Conservation (phyloP, 2,329 filamentous ascomycete genomes). For the Alternaria ventricosa region DNA sequence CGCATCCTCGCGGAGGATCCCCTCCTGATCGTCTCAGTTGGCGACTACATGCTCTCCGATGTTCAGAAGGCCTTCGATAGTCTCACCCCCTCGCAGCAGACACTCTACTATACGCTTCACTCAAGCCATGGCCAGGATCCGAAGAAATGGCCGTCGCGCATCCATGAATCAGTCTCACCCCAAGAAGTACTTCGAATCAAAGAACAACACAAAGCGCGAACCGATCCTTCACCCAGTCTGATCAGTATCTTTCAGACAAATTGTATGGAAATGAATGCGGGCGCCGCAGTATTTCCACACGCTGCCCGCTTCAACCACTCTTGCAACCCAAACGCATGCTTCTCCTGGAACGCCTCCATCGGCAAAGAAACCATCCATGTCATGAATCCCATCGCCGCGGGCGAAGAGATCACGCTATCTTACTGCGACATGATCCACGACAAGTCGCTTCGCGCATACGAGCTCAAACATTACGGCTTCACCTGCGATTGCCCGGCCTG, state of each 20-base stretch:
- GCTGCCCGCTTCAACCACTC: constrained; percentile 52
- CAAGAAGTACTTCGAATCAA: constrained; percentile 32
- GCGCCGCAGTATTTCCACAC: constrained; percentile 45
- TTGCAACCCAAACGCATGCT: constrained; percentile 51
- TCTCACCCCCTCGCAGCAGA: constrained; percentile 26
- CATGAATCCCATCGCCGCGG: constrained; percentile 41
- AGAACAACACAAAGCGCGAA: constrained; percentile 43
- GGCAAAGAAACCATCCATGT: constrained; percentile 43
- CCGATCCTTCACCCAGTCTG: constrained; percentile 23
- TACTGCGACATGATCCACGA: constrained; percentile 48
- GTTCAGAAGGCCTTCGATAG: constrained; percentile 37
- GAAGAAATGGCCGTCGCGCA: constrained; percentile 31
- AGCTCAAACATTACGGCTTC: constrained; percentile 48
- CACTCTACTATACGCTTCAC: constrained; percentile 37
- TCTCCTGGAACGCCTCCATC: constrained; percentile 42
- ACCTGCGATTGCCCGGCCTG: constrained; percentile 49
- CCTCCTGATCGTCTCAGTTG: constrained; percentile 43
- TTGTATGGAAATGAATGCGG: constrained; percentile 45
- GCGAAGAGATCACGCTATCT: constrained; percentile 48
- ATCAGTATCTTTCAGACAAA: constrained; percentile 52
- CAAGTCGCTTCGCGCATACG: constrained; percentile 34
- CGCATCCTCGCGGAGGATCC: constrained; percentile 51
- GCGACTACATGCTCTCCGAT: constrained; percentile 41
- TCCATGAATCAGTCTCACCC: constrained; percentile 27
- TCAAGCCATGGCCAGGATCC: constrained; percentile 37